Evolutionary conservation across 805 yeast genomes (phyloP).

Genomic region (Ogataea nitratoaversa): DNA sequence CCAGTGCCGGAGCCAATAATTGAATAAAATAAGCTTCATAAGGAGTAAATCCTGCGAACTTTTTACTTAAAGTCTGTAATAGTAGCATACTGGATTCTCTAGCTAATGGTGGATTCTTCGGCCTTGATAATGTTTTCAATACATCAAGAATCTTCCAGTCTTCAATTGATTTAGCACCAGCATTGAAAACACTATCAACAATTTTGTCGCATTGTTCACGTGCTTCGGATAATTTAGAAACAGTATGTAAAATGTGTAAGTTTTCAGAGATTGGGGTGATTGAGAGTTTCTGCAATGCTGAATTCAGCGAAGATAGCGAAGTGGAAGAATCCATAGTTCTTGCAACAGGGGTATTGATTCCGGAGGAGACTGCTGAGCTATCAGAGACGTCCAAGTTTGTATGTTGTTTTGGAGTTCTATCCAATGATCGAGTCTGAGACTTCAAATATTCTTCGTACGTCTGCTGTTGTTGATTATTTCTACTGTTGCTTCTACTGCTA

Average conservation of each 20-base stretch:
- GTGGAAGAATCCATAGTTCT: constrained; percentile 46
- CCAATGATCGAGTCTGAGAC: constrained; percentile 34
- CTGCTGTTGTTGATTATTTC: constrained; percentile 16
- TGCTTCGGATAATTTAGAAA: constrained; percentile 50
- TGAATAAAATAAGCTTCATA: constrained; percentile 70
- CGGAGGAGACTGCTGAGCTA: constrained; percentile 30
- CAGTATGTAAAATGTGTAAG: constrained; percentile 47
- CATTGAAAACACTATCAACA: constrained; percentile 42
- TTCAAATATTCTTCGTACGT: constrained; percentile 52
- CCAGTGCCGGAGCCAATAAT: constrained; percentile 61
- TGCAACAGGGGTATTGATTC: constrained; percentile 25
- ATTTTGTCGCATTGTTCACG: constrained; percentile 51
- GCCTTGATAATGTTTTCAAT: constrained; percentile 60
- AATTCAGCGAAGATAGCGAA: constrained; percentile 60
- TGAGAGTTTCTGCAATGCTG: constrained; percentile 63
- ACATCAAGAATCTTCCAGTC: constrained; percentile 67
- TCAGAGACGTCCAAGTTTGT: constrained; percentile 16
- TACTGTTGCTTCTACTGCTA: constrained; percentile 7
- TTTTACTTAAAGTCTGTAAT: constrained; percentile 49
- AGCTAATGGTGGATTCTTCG: constrained; percentile 67
- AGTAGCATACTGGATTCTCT: constrained; percentile 75
- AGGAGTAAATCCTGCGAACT: constrained; percentile 65
- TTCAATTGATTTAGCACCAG: constrained; percentile 45
- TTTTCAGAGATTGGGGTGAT: constrained; percentile 63
- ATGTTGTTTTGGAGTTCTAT: constrained; percentile 9